Percentiles rank a stretch among this genome's conserved stretches.
phyloP scores from a whole-genome alignment of 2,329 filamentous ascomycete genomes.

The Verticillium albo-atrum region DNA sequence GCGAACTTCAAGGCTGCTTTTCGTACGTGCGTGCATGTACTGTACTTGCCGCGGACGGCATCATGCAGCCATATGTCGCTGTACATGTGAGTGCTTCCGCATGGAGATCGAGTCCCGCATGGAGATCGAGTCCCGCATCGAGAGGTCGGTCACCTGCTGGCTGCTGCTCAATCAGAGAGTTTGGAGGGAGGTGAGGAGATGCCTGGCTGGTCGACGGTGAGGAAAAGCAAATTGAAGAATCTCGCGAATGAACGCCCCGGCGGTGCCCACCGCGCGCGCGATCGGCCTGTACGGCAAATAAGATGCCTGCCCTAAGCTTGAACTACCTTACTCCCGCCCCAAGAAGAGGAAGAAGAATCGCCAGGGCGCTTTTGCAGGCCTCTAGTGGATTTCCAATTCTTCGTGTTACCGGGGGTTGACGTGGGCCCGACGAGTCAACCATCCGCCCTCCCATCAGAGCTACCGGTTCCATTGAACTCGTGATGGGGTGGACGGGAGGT shows the following conservation, averaged over 20 bases:
- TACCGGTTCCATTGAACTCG: neutral
- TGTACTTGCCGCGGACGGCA: neutral
- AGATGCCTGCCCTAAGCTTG: neutral
- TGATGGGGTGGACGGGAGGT: neutral
- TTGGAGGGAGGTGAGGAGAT: neutral
- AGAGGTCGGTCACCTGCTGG: neutral
- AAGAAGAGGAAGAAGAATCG: neutral
- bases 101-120: neutral
- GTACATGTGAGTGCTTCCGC: neutral
- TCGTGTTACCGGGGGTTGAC: neutral
- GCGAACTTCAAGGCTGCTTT: neutral
- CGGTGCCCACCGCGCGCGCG: neutral
- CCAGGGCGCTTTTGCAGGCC: neutral
- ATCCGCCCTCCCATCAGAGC: no score
- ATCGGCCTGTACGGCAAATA: neutral
- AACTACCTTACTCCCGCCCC: neutral
- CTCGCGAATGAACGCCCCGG: neutral
- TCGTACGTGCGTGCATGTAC: neutral
- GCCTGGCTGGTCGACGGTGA: neutral
- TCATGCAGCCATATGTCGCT: neutral
- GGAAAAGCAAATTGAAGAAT: neutral
- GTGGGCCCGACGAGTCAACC: no score
- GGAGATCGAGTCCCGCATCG: neutral
- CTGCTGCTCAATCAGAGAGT: neutral
- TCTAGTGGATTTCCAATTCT: neutral